These are phyloP conservation scores for Penicillium canescens DNA, from an alignment of 495 filamentous ascomycete genomes.

Conservation along the genomic window DNA sequence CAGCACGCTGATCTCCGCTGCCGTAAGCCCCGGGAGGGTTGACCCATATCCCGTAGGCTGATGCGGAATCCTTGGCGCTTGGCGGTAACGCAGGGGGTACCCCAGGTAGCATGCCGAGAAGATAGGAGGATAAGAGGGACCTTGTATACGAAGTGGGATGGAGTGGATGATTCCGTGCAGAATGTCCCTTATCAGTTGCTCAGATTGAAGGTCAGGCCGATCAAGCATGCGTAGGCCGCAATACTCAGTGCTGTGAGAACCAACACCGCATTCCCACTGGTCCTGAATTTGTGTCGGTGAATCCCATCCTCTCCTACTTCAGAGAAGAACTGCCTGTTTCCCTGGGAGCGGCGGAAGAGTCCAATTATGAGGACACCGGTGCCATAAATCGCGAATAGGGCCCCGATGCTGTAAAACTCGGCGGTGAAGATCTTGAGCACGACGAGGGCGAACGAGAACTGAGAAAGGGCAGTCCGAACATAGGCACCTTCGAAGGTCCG, in stretches of 20 bases:
- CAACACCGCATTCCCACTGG: slow-evolving; percentile 78
- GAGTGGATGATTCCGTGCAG: slow-evolving; percentile 3
- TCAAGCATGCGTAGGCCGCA: slow-evolving; percentile 75
- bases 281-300: slow-evolving; percentile 77
- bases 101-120: slow-evolving; percentile 11
- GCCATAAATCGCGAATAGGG: slow-evolving; percentile 89
- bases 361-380: slow-evolving; percentile 78
- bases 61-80: slow-evolving; percentile 37
- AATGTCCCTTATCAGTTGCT: slow-evolving; percentile 20
- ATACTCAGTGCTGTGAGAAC: slow-evolving; percentile 80
- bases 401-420: slow-evolving; percentile 92
- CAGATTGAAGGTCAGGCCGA: slow-evolving; percentile 70
- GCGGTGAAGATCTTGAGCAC: slow-evolving; percentile 95
- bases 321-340: slow-evolving; percentile 91
- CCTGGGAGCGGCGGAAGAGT: slow-evolving; percentile 79
- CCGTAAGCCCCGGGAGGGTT: slow-evolving; percentile 3
- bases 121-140: slow-evolving; percentile 2
- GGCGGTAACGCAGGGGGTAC: slow-evolving; percentile 37
- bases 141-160: slow-evolving; percentile 1
- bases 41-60: slow-evolving; percentile 12
- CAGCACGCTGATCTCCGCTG: slow-evolving; percentile 17
- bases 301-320: slow-evolving; percentile 68
- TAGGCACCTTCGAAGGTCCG: slow-evolving; percentile 98
- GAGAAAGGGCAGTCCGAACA: slow-evolving; percentile 86
- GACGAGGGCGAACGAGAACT: slow-evolving; percentile 92